Evolutionary conservation across 1,284 basidiomycete genomes (phyloP).

Genomic region (Moniliella sp.): DNA sequence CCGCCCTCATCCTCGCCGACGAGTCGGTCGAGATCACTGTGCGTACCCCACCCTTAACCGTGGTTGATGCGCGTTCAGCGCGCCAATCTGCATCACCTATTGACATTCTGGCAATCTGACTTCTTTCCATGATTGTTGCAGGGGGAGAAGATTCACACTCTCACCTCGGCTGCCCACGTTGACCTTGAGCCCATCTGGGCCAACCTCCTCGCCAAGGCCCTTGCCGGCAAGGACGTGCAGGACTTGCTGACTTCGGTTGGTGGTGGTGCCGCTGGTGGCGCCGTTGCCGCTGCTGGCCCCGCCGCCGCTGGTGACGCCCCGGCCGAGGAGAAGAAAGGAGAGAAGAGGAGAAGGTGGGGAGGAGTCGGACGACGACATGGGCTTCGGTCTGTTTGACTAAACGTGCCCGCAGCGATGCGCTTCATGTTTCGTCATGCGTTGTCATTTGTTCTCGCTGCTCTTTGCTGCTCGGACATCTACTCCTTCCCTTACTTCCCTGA

Average conservation of each 20-base stretch:
- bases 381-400: no score
- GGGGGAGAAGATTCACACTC: slow-evolving; percentile 72
- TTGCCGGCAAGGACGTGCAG: slow-evolving; percentile 92
- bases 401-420: no score
- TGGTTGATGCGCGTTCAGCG: neutral
- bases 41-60: slow-evolving; percentile 2
- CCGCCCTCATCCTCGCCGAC: slow-evolving; percentile 65
- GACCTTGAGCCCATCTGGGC: slow-evolving; percentile 96
- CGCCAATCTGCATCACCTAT: neutral
- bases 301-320: slow-evolving; percentile 46
- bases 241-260: slow-evolving; percentile 79
- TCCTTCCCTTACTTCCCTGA: no score
- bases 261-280: slow-evolving; percentile 49
- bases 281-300: slow-evolving; percentile 37
- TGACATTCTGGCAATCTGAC: slow-evolving; percentile 37
- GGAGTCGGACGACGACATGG: no score
- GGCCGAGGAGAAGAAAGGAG: slow-evolving; percentile 46
- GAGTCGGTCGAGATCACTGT: slow-evolving; percentile 73
- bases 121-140: no score
- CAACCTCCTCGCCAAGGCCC: slow-evolving; percentile 77
- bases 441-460: no score
- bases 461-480: no score
- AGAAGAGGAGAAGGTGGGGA: slow-evolving; percentile 48
- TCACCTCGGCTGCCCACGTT: slow-evolving; percentile 60
- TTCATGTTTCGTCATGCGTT: no score